A percentile compares a stretch with the other conserved stretches of the same genome.
Evolutionary conservation across 2,329 filamentous ascomycete genomes (phyloP).

Genomic region (Monosporascus sp.): DNA sequence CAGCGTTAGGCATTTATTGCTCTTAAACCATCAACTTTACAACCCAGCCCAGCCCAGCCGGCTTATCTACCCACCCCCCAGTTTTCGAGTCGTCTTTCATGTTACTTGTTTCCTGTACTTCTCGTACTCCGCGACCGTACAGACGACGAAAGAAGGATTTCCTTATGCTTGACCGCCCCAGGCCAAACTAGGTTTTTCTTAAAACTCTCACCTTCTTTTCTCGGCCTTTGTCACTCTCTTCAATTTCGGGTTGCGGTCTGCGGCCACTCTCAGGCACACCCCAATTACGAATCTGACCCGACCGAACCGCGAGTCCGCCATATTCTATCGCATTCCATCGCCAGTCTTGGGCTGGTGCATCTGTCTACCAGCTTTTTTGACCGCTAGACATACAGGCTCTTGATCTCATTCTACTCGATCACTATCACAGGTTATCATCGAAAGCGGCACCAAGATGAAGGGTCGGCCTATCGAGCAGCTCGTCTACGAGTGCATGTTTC

Average conservation of each 20-base stretch:
- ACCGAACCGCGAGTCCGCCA: background rate
- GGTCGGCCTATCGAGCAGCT: constrained; percentile 65
- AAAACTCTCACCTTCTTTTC: background rate
- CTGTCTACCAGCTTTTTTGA: background rate
- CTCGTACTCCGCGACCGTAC: too few species aligned
- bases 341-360: background rate
- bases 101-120: too few species aligned
- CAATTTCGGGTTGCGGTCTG: background rate
- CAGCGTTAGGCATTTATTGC: background rate
- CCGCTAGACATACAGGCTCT: background rate
- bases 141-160: background rate
- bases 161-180: background rate
- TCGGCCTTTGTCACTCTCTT: background rate
- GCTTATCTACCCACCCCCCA: too few species aligned
- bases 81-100: too few species aligned
- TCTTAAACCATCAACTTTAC: too few species aligned
- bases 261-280: background rate
- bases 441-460: constrained; percentile 52
- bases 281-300: background rate
- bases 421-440: background rate
- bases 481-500: constrained; percentile 70
- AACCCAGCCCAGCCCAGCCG: too few species aligned
- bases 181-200: background rate
- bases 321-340: background rate
- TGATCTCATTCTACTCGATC: constrained; percentile 2